Percentiles rank a stretch among this genome's conserved stretches.
These are phyloP conservation scores for Oehlia diaphana DNA, from an alignment of 192 early-diverging fungal species.

Conservation along the genomic window DNA sequence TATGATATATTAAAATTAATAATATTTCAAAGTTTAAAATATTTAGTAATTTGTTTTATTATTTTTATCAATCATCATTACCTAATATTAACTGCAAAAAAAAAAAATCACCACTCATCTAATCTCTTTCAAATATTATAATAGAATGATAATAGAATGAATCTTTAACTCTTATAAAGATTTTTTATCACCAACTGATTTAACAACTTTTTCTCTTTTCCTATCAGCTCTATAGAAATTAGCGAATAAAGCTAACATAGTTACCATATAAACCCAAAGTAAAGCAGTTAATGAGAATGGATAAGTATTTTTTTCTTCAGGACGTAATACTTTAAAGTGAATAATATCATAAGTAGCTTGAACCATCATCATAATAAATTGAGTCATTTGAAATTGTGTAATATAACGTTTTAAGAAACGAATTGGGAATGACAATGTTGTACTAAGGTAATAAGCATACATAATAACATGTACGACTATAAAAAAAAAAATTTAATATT, in stretches of 20 bases:
- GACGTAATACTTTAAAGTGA: constrained; percentile 34
- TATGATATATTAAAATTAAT: no score
- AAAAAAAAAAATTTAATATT: constrained; percentile 39
- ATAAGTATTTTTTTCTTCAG: constrained; percentile 39
- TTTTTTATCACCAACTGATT: not conserved
- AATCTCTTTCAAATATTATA: no score
- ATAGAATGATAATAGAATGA: not conserved
- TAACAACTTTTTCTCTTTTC: constrained; percentile 36
- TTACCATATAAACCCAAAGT: constrained; percentile 66
- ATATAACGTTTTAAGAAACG: constrained; percentile 64
- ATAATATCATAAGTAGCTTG: constrained; percentile 54
- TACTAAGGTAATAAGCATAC: constrained; percentile 67
- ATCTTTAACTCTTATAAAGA: not conserved
- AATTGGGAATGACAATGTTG: constrained; percentile 53
- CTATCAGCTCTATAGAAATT: constrained; percentile 59
- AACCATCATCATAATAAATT: constrained; percentile 59
- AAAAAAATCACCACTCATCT: no score
- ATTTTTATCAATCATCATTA: no score
- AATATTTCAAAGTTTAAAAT: no score
- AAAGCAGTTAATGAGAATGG: constrained; percentile 49
- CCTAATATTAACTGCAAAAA: no score
- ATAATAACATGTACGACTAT: constrained; percentile 59
- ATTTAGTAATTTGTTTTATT: no score
- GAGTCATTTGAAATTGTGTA: constrained; percentile 65
- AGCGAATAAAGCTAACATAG: constrained; percentile 64